A percentile compares a stretch with the other conserved stretches of the same genome.
Evolutionary conservation across 2,329 filamentous ascomycete species (phyloP).

Genomic region (Stagonosporopsis tanaceti): DNA sequence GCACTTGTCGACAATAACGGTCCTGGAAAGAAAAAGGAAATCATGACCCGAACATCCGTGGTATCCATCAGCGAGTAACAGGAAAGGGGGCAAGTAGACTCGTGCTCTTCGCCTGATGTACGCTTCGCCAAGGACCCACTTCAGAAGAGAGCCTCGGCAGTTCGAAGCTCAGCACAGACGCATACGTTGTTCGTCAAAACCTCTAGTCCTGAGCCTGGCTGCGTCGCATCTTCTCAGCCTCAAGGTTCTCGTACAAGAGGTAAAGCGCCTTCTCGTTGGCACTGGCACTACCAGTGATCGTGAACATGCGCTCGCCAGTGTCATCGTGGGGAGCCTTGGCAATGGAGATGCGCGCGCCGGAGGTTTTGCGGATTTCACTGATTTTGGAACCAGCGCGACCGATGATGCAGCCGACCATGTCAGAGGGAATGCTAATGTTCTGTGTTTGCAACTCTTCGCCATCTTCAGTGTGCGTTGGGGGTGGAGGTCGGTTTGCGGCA

Average conservation of each 20-base stretch:
- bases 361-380: conserved; percentile 97
- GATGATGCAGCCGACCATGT: conserved; percentile 99
- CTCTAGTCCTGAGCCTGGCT: conserved; percentile 70
- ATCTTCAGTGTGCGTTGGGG: conserved; percentile 90
- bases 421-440: conserved; percentile 98
- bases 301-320: conserved; percentile 99
- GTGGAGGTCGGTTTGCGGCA: conserved; percentile 74
- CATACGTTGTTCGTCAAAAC: conserved; percentile 7
- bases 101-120: conserved; percentile 36
- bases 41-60: conserved; percentile 40
- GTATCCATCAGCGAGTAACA: conserved; percentile 45
- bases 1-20: conserved; percentile 44
- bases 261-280: conserved; percentile 97
- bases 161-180: conserved; percentile 5
- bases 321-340: conserved; percentile 97
- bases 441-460: conserved; percentile 98
- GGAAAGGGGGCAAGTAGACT: conserved; percentile 43
- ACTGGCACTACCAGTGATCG: conserved; percentile 93
- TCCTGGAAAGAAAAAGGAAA: conserved; percentile 38
- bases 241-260: conserved; percentile 96
- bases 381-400: conserved; percentile 95
- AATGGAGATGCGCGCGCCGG: conserved; percentile 95
- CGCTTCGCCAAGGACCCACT: conserved; percentile 4
- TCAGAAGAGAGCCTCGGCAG: conserved; percentile 10
- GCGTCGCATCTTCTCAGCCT: conserved; percentile 98